Conservation (phyloP, 1,139 yeast species). For the Kodamaea arcana region DNA sequence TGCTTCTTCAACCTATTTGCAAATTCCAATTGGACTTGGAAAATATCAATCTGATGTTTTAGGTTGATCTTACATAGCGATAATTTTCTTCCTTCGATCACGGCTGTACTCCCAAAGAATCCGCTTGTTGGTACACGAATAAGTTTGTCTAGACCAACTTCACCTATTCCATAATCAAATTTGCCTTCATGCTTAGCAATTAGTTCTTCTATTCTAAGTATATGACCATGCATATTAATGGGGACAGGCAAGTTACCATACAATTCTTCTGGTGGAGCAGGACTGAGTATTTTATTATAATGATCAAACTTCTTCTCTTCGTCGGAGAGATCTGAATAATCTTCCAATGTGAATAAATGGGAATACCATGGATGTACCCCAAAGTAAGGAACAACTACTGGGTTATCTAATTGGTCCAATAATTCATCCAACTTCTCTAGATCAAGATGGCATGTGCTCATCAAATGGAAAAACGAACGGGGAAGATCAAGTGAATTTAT, state of each 20-base stretch:
- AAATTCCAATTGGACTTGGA: conserved; percentile 47
- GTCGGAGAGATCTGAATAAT: conserved; percentile 7
- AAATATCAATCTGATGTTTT: conserved; percentile 57
- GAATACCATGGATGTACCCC: conserved; percentile 94
- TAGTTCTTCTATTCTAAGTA: conserved; percentile 23
- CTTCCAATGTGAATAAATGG: conserved; percentile 49
- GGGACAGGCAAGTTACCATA: conserved; percentile 61
- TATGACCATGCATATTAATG: conserved; percentile 34
- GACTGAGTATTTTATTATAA: conserved; percentile 48
- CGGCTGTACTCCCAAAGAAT: conserved; percentile 37
- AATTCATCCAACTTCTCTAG: conserved; percentile 30
- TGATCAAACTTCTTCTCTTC: conserved; percentile 42
- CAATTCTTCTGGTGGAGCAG: conserved; percentile 40
- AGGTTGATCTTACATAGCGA: conserved; percentile 6
- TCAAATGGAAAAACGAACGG: conserved; percentile 27
- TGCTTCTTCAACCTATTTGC: conserved; percentile 49
- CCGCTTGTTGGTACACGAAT: conserved; percentile 67
- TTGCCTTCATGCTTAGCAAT: conserved; percentile 20
- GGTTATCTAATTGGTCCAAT: conserved; percentile 20
- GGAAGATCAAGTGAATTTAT: conserved; percentile 5
- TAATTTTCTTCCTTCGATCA: conserved; percentile 8
- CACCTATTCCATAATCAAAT: conserved; percentile 57
- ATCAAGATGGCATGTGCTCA: conserved; percentile 61
- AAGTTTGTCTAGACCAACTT: conserved; percentile 78
- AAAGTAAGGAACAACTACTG: conserved; percentile 52